Evolutionary conservation across 192 early-diverging fungal genomes (phyloP).

Genomic region (Geosiphon pyriformis): DNA sequence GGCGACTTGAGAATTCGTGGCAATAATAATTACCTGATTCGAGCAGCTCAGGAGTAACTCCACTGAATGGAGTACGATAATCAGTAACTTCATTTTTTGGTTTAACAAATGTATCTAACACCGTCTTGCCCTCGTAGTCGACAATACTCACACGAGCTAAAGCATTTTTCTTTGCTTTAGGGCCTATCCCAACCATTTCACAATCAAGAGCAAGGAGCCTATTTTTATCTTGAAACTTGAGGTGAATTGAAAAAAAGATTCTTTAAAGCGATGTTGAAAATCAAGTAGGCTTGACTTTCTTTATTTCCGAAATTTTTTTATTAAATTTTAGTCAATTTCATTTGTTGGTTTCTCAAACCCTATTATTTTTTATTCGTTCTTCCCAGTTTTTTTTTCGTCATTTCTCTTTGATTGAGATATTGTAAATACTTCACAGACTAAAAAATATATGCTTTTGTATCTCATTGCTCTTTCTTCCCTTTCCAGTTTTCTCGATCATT

Average conservation of each 20-base stretch:
- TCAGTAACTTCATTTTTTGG: conserved; percentile 66
- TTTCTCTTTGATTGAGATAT: neutral
- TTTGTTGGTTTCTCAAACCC: no score
- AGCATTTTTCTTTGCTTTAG: conserved; percentile 52
- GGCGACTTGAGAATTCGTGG: neutral
- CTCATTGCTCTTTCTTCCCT: no score
- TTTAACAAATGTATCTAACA: conserved; percentile 64
- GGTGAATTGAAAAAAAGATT: neutral
- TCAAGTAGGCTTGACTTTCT: neutral
- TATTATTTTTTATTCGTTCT: no score
- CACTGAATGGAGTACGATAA: conserved; percentile 72
- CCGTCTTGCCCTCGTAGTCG: conserved; percentile 65
- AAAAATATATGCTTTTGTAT: no score
- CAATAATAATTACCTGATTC: neutral
- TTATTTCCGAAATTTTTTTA: neutral
- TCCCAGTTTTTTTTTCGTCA: neutral
- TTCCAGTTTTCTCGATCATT: no score
- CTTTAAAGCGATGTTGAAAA: neutral
- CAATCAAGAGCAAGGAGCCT: conserved; percentile 74
- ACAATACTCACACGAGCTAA: conserved; percentile 71
- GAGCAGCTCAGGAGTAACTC: conserved; percentile 35
- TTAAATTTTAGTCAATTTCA: no score
- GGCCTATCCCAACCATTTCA: conserved; percentile 82
- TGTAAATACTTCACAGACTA: no score
- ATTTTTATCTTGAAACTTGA: neutral